Percentiles rank a stretch among this genome's conserved stretches.
phyloP scores from a whole-genome alignment of 2,329 filamentous ascomycete genomes.

The Emmonsiellopsis sp. region DNA sequence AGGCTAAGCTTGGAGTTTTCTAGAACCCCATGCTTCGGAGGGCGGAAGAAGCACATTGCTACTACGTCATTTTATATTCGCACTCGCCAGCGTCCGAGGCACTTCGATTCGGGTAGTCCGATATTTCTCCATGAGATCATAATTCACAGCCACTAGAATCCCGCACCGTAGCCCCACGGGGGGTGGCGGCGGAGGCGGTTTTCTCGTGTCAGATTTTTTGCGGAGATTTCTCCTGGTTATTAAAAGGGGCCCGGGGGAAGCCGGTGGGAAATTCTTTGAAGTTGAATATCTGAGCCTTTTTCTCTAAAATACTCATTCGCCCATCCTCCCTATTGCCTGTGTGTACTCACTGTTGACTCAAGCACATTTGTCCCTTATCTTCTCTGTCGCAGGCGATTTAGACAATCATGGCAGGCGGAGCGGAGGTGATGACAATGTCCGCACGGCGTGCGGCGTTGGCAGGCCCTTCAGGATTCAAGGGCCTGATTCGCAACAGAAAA shows the following conservation, averaged over 20 bases:
- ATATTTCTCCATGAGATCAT: background rate
- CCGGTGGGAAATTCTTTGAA: background rate
- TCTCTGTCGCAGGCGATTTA: background rate
- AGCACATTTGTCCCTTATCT: background rate
- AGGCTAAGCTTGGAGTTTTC: no score
- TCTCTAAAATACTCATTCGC: no score
- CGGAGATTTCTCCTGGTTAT: background rate
- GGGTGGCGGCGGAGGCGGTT: background rate
- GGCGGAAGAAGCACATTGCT: no score
- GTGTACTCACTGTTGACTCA: no score
- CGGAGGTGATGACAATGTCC: conserved; percentile 7
- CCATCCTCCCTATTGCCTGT: no score
- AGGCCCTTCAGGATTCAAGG: conserved; percentile 36
- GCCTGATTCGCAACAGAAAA: conserved; percentile 43
- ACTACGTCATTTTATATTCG: no score
- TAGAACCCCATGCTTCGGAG: no score
- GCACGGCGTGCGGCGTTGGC: conserved; percentile 25
- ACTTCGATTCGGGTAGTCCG: background rate
- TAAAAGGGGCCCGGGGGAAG: background rate
- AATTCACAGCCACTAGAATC: background rate
- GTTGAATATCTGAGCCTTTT: no score
- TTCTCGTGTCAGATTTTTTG: background rate
- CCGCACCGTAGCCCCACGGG: background rate
- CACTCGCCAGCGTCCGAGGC: no score
- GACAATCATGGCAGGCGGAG: background rate